Evolutionary conservation across 495 filamentous ascomycete genomes (phyloP).

Genomic region (Aspergillus homomorphus): DNA sequence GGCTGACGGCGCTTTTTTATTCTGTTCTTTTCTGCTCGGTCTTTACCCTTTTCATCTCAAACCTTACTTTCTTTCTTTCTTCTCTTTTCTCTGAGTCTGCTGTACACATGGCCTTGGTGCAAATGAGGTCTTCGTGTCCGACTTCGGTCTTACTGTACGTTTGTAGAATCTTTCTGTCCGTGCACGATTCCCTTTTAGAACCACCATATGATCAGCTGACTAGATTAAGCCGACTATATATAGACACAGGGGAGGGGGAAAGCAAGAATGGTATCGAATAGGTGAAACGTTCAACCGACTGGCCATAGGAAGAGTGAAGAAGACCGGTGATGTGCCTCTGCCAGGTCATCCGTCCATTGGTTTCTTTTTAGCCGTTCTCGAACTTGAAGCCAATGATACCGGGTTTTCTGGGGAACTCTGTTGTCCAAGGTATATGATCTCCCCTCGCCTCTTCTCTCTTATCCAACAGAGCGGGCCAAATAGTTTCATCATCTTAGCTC

Average conservation of each 20-base stretch:
- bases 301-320: neutral
- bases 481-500: no score
- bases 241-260: neutral
- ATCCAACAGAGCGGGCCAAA: no score
- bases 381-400: neutral
- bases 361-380: neutral
- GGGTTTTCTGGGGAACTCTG: neutral
- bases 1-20: conserved; percentile 25
- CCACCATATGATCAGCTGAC: neutral
- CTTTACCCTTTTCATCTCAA: neutral
- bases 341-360: neutral
- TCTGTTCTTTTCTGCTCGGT: neutral
- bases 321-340: neutral
- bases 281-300: neutral
- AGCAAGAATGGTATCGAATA: neutral
- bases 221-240: neutral
- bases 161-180: neutral
- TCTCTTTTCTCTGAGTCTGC: neutral
- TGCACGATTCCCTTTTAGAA: neutral
- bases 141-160: neutral
- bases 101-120: neutral
- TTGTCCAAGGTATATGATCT: no score
- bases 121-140: neutral
- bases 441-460: no score
- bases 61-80: conserved; percentile 15